These are phyloP conservation scores for Coemansia sp. DNA, from an alignment of 192 early-diverging fungal genomes.

Conservation along the genomic window DNA sequence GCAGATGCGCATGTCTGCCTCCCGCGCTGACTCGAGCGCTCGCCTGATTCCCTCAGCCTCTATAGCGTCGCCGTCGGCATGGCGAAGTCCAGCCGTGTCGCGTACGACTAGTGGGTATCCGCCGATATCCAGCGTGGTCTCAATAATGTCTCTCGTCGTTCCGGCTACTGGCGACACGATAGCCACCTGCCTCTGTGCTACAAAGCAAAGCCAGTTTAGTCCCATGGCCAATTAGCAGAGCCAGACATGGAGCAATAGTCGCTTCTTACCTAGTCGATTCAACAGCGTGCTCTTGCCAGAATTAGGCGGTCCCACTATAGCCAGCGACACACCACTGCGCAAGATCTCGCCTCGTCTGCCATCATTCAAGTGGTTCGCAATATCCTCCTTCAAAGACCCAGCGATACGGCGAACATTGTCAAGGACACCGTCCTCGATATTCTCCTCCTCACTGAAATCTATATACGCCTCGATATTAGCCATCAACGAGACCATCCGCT, in stretches of 20 bases:
- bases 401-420: constrained; percentile 7
- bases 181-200: constrained; percentile 67
- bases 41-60: constrained; percentile 68
- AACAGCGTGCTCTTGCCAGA: constrained; percentile 75
- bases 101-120: constrained; percentile 75
- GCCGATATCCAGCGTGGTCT: constrained; percentile 68
- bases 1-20: constrained; percentile 68
- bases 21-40: constrained; percentile 52
- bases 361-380: constrained; percentile 58
- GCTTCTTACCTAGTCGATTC: constrained; percentile 59
- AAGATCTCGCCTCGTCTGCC: constrained; percentile 69
- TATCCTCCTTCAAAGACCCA: constrained; percentile 7
- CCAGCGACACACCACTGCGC: constrained; percentile 64
- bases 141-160: constrained; percentile 75
- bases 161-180: constrained; percentile 74
- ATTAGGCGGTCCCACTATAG: constrained; percentile 75
- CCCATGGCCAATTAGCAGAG: constrained; percentile 40
- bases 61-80: constrained; percentile 55
- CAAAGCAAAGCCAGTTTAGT: neutral
- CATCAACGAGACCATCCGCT: constrained; percentile 57
- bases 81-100: constrained; percentile 69
- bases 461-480: constrained; percentile 69
- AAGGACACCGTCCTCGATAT: constrained; percentile 68
- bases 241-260: neutral
- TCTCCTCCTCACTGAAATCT: constrained; percentile 80